Evolutionary conservation across 75 land plant species (phyloP), one percentile per base, ranked within the genome.

Genomic region (Pinus tabuliformis): DNA sequence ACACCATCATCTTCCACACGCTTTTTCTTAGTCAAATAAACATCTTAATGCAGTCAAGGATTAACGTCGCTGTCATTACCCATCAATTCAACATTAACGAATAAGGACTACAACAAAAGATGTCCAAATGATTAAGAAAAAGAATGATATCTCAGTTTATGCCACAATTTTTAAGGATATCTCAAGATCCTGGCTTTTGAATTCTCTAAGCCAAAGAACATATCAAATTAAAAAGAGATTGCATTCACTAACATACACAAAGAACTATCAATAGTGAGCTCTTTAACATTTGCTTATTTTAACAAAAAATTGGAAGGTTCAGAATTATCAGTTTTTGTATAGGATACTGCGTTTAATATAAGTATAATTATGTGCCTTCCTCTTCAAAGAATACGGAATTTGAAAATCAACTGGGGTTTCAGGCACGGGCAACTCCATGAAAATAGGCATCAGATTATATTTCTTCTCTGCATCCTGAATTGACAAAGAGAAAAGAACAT

Each of bases 291-390:
- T 1, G 52, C 52, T 45, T 45, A 45, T 45, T 45, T 45, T 33
- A 24, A 18, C 62, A 79, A 20, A 26, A 57, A 18, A 75, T 12
- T 33, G 30, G 62, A 77, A 74, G 11, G 12, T 17, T 30, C 14
- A 73, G 22, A 21, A 42, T 39, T 75, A 4, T 49, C 6, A 70
- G 78, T 22, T 49, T 74, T 45, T 12, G 6, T 4, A 36, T 74
- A 75, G 92, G 94, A 91, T 94, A 94, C 97, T 94, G 73, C 97
- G 97, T 78, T 81, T 82, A 45, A 94, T 91, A 56, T 71, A 83
- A 22, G 76, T 76, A 78, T 89, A 94, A 6, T 84, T 74, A 17
- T 72, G 75, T 64, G 84, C 78, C 58, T 86, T 88, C 64, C 85
- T 83, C 75, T 78, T 83, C 66, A 89, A 81, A 78, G 76, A 83